A percentile compares a stretch with the other conserved stretches of the same genome.
Conservation (phyloP, 371 early-diverging fungal species). For the Rhizomucor miehei region DNA sequence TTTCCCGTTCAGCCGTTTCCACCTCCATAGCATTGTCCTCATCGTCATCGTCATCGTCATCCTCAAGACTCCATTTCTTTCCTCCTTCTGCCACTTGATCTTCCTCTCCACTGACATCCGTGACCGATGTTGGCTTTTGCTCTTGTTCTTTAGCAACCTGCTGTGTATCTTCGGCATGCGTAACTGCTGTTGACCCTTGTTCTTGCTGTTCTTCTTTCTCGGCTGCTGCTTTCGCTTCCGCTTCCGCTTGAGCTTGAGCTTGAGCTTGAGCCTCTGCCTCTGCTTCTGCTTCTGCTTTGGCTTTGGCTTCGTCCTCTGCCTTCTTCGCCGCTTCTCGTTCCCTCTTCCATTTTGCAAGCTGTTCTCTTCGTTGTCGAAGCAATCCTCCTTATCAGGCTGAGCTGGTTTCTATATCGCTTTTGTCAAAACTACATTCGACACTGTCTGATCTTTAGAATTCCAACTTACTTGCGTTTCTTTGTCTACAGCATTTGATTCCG, state of each 20-base stretch:
- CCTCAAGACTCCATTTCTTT: conserved; percentile 26
- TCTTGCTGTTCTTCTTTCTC: conserved; percentile 6
- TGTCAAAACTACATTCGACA: conserved; percentile 1
- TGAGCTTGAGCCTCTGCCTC: conserved; percentile 1
- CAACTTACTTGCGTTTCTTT: neutral
- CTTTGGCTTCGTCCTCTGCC: conserved; percentile 33
- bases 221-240: conserved; percentile 13
- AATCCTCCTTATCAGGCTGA: conserved; percentile 51
- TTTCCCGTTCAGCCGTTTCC: conserved; percentile 8
- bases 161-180: too few relatives aligned
- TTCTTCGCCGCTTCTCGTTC: conserved; percentile 58
- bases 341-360: conserved; percentile 69
- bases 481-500: neutral
- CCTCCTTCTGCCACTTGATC: conserved; percentile 13
- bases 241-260: conserved; percentile 10
- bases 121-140: conserved; percentile 26
- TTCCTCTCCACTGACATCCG: conserved; percentile 34
- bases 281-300: conserved; percentile 13
- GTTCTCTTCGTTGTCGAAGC: conserved; percentile 63
- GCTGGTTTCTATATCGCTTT: too few relatives aligned
- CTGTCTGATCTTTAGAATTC: conserved; percentile 8
- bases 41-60: conserved; percentile 24
- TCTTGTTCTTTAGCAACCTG: conserved; percentile 9
- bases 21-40: conserved; percentile 16
- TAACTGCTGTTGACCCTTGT: too few relatives aligned